Percentiles rank a stretch among this genome's conserved stretches.
phyloP scores from a whole-genome alignment of 2,329 filamentous ascomycete species.

The Phoma sp. region DNA sequence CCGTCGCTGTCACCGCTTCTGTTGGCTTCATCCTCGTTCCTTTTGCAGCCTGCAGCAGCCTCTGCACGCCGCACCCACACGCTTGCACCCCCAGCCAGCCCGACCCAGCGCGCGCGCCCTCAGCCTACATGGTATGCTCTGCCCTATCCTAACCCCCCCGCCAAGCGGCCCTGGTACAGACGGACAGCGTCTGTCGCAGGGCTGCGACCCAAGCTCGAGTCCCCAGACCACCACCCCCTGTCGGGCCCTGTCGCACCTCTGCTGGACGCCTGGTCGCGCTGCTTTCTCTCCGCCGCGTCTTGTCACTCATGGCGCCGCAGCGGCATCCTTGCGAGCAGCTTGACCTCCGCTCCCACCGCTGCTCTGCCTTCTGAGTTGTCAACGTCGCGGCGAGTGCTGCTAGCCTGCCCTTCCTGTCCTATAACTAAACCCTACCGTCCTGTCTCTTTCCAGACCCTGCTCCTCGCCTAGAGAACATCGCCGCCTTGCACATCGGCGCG shows the following conservation, averaged over 20 bases:
- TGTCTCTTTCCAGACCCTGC: constrained; percentile 42
- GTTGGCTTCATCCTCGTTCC: constrained; percentile 43
- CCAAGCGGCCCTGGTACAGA: constrained; percentile 39
- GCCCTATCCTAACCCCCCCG: constrained; percentile 11
- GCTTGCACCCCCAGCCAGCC: constrained; percentile 14
- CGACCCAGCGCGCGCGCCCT: constrained; percentile 45
- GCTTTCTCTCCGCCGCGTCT: constrained; percentile 35
- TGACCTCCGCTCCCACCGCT: constrained; percentile 36
- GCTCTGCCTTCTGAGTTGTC: constrained; percentile 34
- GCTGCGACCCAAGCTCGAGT: constrained; percentile 28
- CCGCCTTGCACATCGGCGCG: constrained; percentile 29
- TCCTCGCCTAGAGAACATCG: constrained; percentile 40
- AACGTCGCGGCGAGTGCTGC: constrained; percentile 33
- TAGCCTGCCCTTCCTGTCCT: constrained; percentile 41
- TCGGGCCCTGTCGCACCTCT: constrained; percentile 36
- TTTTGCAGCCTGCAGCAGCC: constrained; percentile 48
- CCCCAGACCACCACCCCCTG: constrained; percentile 26
- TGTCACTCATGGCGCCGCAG: constrained; percentile 37
- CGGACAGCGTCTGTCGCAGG: constrained; percentile 5
- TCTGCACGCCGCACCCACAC: constrained; percentile 47
- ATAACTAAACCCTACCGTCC: constrained; percentile 44
- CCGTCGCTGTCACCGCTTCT: constrained; percentile 33
- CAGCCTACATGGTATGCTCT: constrained; percentile 52
- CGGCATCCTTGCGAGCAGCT: constrained; percentile 40
- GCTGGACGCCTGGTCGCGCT: constrained; percentile 30